Evolutionary conservation across 1,139 yeast genomes (phyloP), one percentile per base, ranked within the genome.

Genomic region (Suhomyces maxii): DNA sequence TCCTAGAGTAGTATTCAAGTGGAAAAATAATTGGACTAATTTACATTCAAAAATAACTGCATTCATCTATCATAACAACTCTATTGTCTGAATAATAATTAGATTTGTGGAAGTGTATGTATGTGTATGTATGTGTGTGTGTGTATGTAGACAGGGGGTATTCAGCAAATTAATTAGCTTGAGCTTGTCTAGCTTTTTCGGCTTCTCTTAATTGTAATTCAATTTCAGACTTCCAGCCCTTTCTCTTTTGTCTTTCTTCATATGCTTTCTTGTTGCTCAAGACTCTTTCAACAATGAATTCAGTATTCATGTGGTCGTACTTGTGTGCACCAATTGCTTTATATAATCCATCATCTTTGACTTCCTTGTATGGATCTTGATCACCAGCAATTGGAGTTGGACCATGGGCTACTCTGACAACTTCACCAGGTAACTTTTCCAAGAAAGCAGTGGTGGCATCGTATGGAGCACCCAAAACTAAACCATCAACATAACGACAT

Each of bases 401-500:
- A 0, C 93, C 93, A 58, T 83, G 89, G 58, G 73, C 75, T 8
- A 84, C 83, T 33, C 67, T 69, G 4, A 56, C 53, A n/a, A 83
- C 76, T 2, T 62, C 56, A 7, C 75, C 73, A 40, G 77, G 68
- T 40, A 73, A 63, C 40, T 61, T 56, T 13, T 55, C 46, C 38
- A 83, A 59, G 52, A 75, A 83, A 6, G 60, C 55, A 8, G 45
- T 41, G 8, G 73, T 68, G 9, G 87, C 82, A 7, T 58, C 56
- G 58, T 73, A 80, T 4, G 95, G 95, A 1, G 89, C 88, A 4
- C 84, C 86, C 44, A 87, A 65, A 5, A 87, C 69, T 9, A 89
- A 75, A 0, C 86, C 89, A 60, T 90, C 96, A 28, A 91, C 91
- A 55, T 85, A 87, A 49, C 79, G 79, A 66, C 97, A 89, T 64